Conservation (phyloP, 441 rosid species). For the Kokia cookei region DNA sequence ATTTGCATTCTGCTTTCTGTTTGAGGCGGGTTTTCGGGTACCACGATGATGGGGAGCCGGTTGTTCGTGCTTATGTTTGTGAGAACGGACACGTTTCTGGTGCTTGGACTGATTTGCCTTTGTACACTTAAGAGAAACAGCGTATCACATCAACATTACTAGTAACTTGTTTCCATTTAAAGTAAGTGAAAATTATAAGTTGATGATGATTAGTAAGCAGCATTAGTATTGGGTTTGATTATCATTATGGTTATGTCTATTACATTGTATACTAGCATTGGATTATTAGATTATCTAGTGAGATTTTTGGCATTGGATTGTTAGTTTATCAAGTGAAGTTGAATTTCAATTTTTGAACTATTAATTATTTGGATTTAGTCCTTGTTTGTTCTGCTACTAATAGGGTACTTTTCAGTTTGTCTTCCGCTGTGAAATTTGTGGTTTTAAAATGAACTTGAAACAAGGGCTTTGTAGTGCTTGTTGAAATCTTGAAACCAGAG, state of each 20-base stretch:
- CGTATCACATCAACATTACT: neutral
- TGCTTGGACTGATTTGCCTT: conserved; percentile 80
- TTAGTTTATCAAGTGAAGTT: neutral
- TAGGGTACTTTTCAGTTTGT: too few species aligned
- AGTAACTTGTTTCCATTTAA: neutral
- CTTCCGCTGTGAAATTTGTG: too few species aligned
- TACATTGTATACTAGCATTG: neutral
- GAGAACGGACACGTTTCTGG: conserved; percentile 98
- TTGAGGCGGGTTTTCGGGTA: conserved; percentile 69
- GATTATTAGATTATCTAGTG: neutral
- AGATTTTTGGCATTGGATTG: neutral
- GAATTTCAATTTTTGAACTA: neutral
- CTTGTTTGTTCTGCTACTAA: neutral
- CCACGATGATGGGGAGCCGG: conserved; percentile 94
- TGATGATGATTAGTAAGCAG: neutral
- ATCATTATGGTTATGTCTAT: neutral
- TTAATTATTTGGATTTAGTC: neutral
- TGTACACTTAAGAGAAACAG: conserved; percentile 41
- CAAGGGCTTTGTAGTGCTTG: too few species aligned
- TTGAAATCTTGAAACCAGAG: too few species aligned
- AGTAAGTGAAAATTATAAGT: neutral
- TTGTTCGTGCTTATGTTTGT: conserved; percentile 95
- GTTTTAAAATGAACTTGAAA: too few species aligned
- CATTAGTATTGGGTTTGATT: neutral
- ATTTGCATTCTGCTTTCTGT: conserved; percentile 88